Conservation (phyloP, 306 rosid species). For the Nissolia schottii region DNA sequence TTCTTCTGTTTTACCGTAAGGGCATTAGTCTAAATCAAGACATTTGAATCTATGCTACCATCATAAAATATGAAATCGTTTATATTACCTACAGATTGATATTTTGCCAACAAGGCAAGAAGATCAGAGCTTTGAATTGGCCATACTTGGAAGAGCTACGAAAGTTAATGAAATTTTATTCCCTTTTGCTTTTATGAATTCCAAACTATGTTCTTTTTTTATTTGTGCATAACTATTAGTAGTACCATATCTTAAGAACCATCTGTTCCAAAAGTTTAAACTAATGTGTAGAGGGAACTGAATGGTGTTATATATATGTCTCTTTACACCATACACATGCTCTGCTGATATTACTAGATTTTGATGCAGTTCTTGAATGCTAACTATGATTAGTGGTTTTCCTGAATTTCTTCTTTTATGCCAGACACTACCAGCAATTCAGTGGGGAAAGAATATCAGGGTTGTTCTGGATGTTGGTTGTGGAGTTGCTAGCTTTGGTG, state of each 20-base stretch:
- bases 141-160: neutral
- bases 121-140: neutral
- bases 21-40: neutral
- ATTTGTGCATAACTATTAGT: neutral
- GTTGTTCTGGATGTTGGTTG: conserved; percentile 84
- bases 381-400: neutral
- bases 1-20: neutral
- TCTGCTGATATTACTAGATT: neutral
- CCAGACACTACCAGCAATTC: conserved; percentile 49
- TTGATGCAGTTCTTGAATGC: neutral
- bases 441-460: conserved; percentile 74
- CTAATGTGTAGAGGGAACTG: too few species aligned
- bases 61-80: neutral
- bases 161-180: neutral
- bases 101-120: neutral
- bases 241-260: too few species aligned
- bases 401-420: conserved; percentile 2
- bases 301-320: too few species aligned
- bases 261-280: too few species aligned
- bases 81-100: neutral
- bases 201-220: neutral
- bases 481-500: conserved; percentile 95
- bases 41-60: neutral
- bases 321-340: neutral
- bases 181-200: neutral